Base-by-base conservation (phyloP, 345 rosid species). In the Clausena lansium region DNA sequence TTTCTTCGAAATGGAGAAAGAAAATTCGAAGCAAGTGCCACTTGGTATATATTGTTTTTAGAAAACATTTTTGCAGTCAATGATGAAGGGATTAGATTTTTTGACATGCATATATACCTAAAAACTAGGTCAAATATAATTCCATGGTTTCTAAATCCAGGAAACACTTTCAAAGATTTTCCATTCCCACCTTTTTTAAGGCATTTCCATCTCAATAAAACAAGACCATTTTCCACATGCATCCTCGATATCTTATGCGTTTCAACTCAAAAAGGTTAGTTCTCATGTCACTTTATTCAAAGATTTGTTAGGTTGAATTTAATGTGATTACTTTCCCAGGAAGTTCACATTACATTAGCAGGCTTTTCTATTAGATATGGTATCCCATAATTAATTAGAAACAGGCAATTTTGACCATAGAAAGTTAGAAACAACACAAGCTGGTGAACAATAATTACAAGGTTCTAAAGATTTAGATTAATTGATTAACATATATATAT, bases 241-340 rank as follows among this genome's bases (percentile, higher is more conserved):
- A 1, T 52, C 20, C 6, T 52, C 22, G 57, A 52, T 17, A 52
- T 17, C 22, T 2, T 17, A 52, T 17, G 17, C 55, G 55, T 17
- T 50, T 50, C 22, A 50, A 50, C 22, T 50, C 20, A 50, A 50
- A 47, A 50, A 14, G 55, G 72, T 68, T 71, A 52, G 45, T 8
- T 71, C 8, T 70, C 60, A 54, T 71, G 47, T 71, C 74, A 71
- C 28, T 54, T 32, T 32, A 27, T 71, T 71, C 74, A 71, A 71
- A 71, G 62, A 71, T 30, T 68, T 68, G 27, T 13, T 33, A 35
- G 36, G 61, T 7, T 19, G 22, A 7, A 63, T 32, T 32, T 19
- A 5, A 7, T 32, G 67, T 63, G 39, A 63, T 32, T n/a, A n/a
- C n/a, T n/a, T 63, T 63, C 8, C 13, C 39, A 5, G 11, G 13